Conservation (phyloP, 352 stramenopile genomes). For the Phytophthora pseudosyringae region DNA sequence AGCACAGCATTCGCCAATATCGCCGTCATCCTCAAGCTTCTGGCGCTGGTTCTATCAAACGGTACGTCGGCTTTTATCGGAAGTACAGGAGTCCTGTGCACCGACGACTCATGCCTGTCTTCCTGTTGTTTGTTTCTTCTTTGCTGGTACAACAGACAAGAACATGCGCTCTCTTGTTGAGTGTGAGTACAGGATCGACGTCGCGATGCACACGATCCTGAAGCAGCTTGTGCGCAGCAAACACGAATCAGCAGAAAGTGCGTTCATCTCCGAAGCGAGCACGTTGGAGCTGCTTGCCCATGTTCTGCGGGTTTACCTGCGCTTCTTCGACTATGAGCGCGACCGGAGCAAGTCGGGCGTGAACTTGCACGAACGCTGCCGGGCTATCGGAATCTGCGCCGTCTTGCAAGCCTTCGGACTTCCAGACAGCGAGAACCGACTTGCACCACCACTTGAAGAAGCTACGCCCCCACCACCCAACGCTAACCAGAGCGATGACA, state of each 20-base stretch:
- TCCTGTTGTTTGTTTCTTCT: neutral
- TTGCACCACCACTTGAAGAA: neutral
- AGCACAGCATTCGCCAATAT: constrained; percentile 9
- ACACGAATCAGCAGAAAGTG: neutral
- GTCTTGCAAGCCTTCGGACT: constrained; percentile 16
- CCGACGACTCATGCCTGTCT: neutral
- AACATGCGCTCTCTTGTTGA: constrained; percentile 22
- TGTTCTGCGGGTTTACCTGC: constrained; percentile 32
- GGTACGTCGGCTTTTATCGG: constrained; percentile 8
- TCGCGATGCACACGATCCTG: constrained; percentile 10
- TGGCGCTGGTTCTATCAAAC: constrained; percentile 36
- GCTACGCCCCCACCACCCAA: neutral
- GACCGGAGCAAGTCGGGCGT: neutral
- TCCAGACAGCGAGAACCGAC: neutral
- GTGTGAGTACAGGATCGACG: constrained; percentile 26
- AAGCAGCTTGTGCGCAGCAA: constrained; percentile 9
- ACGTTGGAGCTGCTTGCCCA: constrained; percentile 25
- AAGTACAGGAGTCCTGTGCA: neutral
- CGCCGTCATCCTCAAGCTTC: constrained; percentile 18
- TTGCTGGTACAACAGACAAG: constrained; percentile 16
- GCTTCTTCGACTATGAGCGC: constrained; percentile 25
- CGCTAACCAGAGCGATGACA: constrained; percentile 12
- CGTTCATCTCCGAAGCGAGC: neutral
- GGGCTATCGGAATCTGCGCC: constrained; percentile 31
- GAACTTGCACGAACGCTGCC: constrained; percentile 32